Conservation (phyloP, 495 filamentous ascomycete species). For the Penicillium canariense region DNA sequence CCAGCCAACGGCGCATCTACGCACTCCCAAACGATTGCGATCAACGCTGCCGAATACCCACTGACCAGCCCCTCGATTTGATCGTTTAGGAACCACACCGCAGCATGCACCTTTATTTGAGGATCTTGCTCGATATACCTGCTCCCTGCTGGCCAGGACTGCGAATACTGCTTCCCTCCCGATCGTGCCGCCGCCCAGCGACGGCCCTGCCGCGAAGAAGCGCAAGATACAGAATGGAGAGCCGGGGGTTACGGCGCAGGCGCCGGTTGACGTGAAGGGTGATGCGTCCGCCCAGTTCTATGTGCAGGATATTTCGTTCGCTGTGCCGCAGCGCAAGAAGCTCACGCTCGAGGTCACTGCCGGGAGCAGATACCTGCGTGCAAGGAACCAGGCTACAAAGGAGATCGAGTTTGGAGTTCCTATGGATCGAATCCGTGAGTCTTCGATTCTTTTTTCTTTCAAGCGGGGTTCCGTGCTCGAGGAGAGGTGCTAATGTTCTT, state of each 20-base stretch:
- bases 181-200: constrained; percentile 24
- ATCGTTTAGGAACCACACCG: constrained; percentile 34
- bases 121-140: constrained; percentile 50
- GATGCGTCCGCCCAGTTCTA: constrained; percentile 44
- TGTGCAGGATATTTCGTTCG: constrained; percentile 70
- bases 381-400: constrained; percentile 60
- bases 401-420: constrained; percentile 66
- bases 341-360: constrained; percentile 69
- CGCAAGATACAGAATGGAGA: constrained; percentile 54
- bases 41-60: constrained; percentile 12
- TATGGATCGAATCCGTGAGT: constrained; percentile 73
- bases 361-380: constrained; percentile 61
- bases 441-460: background rate
- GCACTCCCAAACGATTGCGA: background rate
- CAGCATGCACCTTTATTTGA: constrained; percentile 44
- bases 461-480: background rate
- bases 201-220: constrained; percentile 51
- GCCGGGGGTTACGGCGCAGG: constrained; percentile 37
- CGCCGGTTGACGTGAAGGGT: constrained; percentile 41
- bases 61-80: constrained; percentile 13
- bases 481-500: background rate
- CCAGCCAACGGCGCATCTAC: constrained; percentile 18
- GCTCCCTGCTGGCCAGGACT: constrained; percentile 41
- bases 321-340: constrained; percentile 90
- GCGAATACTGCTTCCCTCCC: constrained; percentile 24